These are phyloP conservation scores for Vigna hirtella DNA, from an alignment of 306 rosid genomes.

Conservation along the genomic window DNA sequence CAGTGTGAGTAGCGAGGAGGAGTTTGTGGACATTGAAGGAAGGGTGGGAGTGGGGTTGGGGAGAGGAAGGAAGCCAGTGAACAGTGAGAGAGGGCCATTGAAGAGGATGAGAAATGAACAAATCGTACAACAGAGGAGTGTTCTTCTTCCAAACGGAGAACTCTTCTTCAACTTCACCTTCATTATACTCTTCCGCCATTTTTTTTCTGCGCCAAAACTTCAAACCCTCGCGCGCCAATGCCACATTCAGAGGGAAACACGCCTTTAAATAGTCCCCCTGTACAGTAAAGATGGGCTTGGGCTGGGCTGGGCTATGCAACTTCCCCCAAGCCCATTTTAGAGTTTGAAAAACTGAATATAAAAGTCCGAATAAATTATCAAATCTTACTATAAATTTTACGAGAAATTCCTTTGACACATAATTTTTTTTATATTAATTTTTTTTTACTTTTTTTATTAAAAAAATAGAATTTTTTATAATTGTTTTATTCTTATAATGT, in stretches of 20 bases:
- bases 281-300: not conserved
- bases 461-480: no score
- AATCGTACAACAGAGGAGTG: slow-evolving; percentile 78
- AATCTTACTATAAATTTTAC: no score
- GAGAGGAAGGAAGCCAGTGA: slow-evolving; percentile 56
- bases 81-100: slow-evolving; percentile 97
- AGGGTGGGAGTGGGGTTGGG: slow-evolving; percentile 55
- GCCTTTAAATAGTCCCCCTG: not conserved
- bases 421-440: no score
- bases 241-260: slow-evolving; percentile 35
- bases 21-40: slow-evolving; percentile 72
- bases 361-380: no score
- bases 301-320: not conserved
- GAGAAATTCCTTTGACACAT: no score
- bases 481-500: no score
- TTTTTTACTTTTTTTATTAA: no score
- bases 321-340: not conserved
- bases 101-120: slow-evolving; percentile 76
- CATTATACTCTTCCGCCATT: slow-evolving; percentile 60
- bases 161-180: slow-evolving; percentile 68
- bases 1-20: slow-evolving; percentile 85
- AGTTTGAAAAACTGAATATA: no score
- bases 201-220: slow-evolving; percentile 39
- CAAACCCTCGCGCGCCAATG: slow-evolving; percentile 42
- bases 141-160: slow-evolving; percentile 89